Evolutionary conservation across 192 early-diverging fungal genomes (phyloP).

Genomic region (Coemansia sp.): DNA sequence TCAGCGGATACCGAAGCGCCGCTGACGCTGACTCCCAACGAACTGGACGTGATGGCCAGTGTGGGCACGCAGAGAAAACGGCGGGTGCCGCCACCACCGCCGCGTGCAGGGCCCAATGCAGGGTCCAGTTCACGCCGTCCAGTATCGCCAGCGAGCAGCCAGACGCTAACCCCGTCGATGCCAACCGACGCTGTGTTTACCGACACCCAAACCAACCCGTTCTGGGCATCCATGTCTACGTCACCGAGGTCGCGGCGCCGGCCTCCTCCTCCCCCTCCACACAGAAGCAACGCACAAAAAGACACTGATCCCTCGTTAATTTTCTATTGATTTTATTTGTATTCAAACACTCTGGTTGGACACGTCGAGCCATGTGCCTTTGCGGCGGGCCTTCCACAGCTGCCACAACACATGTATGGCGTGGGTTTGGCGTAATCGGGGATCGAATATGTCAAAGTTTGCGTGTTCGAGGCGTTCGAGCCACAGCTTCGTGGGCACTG

Average conservation of each 20-base stretch:
- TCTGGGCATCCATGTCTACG: background rate
- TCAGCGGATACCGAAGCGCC: background rate
- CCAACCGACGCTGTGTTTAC: slow-evolving; percentile 1
- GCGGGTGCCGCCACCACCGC: slow-evolving; percentile 9
- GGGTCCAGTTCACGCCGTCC: background rate
- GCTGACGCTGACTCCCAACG: slow-evolving; percentile 21
- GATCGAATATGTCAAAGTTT: slow-evolving; percentile 85
- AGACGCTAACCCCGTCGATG: slow-evolving; percentile 1
- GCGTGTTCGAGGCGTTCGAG: slow-evolving; percentile 71
- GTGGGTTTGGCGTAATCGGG: slow-evolving; percentile 57
- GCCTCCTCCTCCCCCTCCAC: background rate
- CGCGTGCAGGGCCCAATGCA: background rate
- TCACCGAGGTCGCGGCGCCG: background rate
- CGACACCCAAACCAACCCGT: slow-evolving; percentile 11
- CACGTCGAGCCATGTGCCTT: slow-evolving; percentile 34
- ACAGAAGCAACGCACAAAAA: no score
- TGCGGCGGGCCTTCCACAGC: slow-evolving; percentile 41
- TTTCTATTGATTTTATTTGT: no score
- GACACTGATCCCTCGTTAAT: no score
- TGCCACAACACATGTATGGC: slow-evolving; percentile 34
- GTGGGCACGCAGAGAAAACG: slow-evolving; percentile 2
- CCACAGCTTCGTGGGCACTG: slow-evolving; percentile 71
- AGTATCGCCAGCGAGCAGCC: slow-evolving; percentile 8
- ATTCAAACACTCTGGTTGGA: slow-evolving; percentile 11
- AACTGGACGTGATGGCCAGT: slow-evolving; percentile 47